Evolutionary conservation across 225 moss, liverwort and hornwort genomes (phyloP).

Genomic region (Straminergon stramineum): DNA sequence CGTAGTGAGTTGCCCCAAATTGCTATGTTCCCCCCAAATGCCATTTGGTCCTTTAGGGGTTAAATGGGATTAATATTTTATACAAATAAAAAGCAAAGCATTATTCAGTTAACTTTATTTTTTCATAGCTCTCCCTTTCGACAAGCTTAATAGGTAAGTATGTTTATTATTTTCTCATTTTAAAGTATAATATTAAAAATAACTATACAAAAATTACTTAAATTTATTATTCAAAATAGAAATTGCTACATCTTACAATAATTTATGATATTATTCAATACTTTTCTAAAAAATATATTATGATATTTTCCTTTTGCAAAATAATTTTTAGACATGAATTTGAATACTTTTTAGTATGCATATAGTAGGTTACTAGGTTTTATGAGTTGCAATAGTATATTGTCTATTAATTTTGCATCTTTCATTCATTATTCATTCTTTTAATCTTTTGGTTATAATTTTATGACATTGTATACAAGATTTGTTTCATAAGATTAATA

Average conservation of each 20-base stretch:
- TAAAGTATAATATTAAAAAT: too few relatives aligned
- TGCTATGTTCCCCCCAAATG: too few relatives aligned
- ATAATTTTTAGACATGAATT: not conserved
- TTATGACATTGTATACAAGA: too few relatives aligned
- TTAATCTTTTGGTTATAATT: too few relatives aligned
- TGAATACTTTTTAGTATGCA: not conserved
- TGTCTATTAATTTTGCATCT: not conserved
- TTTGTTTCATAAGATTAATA: too few relatives aligned
- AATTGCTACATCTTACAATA: not conserved
- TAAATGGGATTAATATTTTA: not conserved
- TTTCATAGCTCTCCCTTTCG: too few relatives aligned
- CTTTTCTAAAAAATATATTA: not conserved
- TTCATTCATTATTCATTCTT: too few relatives aligned
- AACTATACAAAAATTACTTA: too few relatives aligned
- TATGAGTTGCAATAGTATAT: not conserved
- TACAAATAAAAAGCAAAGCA: not conserved
- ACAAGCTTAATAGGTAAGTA: not conserved
- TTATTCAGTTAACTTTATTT: not conserved
- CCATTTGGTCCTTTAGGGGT: too few relatives aligned
- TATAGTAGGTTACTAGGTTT: not conserved
- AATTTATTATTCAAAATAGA: not conserved
- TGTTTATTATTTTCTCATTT: too few relatives aligned
- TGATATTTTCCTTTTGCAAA: accelerated
- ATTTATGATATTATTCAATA: not conserved
- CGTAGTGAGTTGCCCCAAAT: too few relatives aligned